Conservation (phyloP, 345 rosid species). For the Psidium guajava region DNA sequence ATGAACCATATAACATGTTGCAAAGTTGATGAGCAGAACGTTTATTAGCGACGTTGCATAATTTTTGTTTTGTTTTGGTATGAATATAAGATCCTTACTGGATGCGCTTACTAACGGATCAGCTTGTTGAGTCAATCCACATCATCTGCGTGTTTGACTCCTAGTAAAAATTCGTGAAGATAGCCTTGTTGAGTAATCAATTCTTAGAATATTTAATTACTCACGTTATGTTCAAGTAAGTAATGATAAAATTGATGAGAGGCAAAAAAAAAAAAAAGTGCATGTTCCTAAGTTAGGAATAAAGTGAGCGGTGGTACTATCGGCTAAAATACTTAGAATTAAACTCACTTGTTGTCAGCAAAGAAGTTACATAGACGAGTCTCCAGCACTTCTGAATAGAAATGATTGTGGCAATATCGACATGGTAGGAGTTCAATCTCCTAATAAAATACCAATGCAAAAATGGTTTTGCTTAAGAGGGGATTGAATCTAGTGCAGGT, state of each 20-base stretch:
- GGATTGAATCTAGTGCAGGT: background rate
- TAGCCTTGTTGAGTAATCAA: background rate
- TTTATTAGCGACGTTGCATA: background rate
- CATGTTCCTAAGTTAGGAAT: background rate
- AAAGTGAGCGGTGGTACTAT: background rate
- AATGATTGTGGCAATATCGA: background rate
- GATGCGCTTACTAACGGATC: background rate
- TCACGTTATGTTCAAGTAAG: rapidly evolving
- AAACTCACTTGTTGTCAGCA: background rate
- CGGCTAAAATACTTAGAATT: rapidly evolving
- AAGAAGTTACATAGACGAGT: background rate
- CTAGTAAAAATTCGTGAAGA: background rate
- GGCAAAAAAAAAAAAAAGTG: background rate
- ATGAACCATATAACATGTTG: background rate
- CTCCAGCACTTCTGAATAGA: background rate
- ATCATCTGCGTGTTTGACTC: background rate
- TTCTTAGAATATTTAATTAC: background rate
- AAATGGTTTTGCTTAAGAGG: background rate
- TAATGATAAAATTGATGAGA: background rate
- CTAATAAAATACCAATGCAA: background rate
- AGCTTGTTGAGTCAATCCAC: background rate
- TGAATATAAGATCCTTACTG: background rate
- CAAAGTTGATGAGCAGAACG: background rate
- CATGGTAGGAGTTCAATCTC: background rate
- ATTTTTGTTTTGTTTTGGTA: background rate